Conservation (phyloP, 139 green algal species). For the Yamagishiella unicocca region DNA sequence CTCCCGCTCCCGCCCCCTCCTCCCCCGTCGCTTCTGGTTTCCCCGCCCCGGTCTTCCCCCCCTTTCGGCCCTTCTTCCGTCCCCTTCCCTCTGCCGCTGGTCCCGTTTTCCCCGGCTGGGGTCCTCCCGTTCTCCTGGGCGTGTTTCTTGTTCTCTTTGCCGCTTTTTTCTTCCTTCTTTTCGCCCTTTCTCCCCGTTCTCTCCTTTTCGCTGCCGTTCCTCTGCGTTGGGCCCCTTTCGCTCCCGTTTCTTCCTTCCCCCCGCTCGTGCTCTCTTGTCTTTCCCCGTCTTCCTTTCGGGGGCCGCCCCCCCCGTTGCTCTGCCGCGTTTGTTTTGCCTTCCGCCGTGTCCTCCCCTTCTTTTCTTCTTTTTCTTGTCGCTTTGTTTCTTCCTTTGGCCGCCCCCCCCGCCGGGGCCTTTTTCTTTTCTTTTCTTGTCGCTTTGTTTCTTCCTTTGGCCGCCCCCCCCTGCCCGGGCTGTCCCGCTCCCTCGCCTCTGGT, state of each 20-base stretch:
- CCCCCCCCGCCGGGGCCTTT: neutral
- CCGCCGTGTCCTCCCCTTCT: neutral
- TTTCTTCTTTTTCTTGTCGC: neutral
- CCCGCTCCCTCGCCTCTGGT: too few relatives aligned
- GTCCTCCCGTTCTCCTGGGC: neutral
- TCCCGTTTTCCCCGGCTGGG: neutral
- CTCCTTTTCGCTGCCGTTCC: neutral
- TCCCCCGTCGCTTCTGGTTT: neutral
- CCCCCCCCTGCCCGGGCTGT: too few relatives aligned
- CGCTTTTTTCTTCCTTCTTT: neutral
- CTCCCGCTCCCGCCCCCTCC: neutral
- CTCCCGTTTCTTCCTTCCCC: neutral
- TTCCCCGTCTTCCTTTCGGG: neutral
- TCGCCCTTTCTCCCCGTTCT: neutral
- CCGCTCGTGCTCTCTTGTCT: neutral
- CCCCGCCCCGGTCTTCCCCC: neutral
- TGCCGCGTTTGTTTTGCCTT: neutral
- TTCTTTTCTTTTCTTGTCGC: neutral
- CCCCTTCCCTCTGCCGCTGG: neutral
- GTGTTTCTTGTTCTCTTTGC: neutral
- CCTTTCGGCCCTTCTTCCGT: neutral
- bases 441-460: neutral
- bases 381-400: neutral
- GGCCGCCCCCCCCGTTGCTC: neutral
- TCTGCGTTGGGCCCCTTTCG: neutral